Evolutionary conservation across 495 filamentous ascomycete genomes (phyloP), one percentile per base, ranked within the genome.

Genomic region (Xylaria grammica): DNA sequence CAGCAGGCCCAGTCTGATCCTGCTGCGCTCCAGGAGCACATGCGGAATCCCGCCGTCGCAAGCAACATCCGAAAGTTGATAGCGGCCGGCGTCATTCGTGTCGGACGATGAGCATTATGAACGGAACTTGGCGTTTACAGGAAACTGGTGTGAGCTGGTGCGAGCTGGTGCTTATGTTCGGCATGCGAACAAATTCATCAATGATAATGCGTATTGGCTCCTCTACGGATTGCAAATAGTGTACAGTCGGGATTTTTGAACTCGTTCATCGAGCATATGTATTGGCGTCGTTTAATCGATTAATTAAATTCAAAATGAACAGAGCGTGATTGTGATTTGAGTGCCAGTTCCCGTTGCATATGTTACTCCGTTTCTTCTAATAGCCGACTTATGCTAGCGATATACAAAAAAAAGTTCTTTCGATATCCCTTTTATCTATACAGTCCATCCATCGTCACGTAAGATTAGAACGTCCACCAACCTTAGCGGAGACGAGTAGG

Each of bases 1-100:
- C 91, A 95, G 75, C 93, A 97, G 80, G 95, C 95, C 52, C 97
- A 98, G 82, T 87, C 87, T 50, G 92, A 98, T 75, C 95, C 95
- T 4, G 89, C 89, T 24, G 94, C 96, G 26, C 82, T 99, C 69
- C 89, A 93, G 67, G 94, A 98, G 71, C 95, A 99, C 79, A 97
- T 98, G 92, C 91, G 89, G 83, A 98, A 97, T 80, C 82, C 90
- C 8, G 84, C 82, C 65, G 91, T 98, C 65, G 84, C 87, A 58
- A 85, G 83, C 65, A 94, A 96, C 82, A 90, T 99, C 60, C 91
- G 94, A 82, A 96, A 97, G 76, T 79, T 98, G 69, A 88, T 96
- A 60, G 91, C 92, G 26, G 93, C 93, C 36, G 95, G 95, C 68
- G 93, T 98, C 26, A 97, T 97, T 71, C 85, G 92, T 45, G 81